A percentile compares a stretch with the other conserved stretches of the same genome.
These are phyloP conservation scores for Pythium monospermum DNA, from an alignment of 352 stramenopile species.

Conservation along the genomic window DNA sequence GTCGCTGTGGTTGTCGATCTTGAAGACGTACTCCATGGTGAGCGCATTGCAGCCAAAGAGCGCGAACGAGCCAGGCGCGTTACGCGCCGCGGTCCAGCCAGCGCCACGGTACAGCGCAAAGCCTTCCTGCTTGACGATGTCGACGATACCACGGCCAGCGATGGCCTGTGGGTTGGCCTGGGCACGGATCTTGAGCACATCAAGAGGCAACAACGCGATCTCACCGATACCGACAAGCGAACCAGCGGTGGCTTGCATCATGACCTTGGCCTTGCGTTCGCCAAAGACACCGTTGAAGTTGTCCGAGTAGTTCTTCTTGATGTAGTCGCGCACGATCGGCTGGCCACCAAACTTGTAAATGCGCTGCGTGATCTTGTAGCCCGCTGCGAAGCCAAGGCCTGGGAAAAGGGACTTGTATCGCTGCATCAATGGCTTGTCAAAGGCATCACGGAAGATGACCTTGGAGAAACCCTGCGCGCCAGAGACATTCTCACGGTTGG, in stretches of 20 bases:
- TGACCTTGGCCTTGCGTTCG: constrained; percentile 90
- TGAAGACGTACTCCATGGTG: constrained; percentile 89
- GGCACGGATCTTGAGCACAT: constrained; percentile 96
- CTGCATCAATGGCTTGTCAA: constrained; percentile 64
- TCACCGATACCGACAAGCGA: constrained; percentile 94
- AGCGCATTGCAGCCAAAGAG: constrained; percentile 91
- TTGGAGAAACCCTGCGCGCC: constrained; percentile 52
- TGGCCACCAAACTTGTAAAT: constrained; percentile 97
- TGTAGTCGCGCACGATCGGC: constrained; percentile 91
- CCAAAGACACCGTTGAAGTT: constrained; percentile 89
- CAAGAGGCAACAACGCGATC: constrained; percentile 92
- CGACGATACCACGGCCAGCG: constrained; percentile 83
- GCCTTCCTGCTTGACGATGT: constrained; percentile 92
- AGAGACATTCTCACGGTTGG: constrained; percentile 71
- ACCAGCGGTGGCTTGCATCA: constrained; percentile 91
- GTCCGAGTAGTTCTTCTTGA: constrained; percentile 84
- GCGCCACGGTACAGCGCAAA: constrained; percentile 89
- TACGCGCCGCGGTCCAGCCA: constrained; percentile 90
- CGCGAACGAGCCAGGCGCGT: constrained; percentile 93
- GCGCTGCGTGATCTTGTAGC: constrained; percentile 95
- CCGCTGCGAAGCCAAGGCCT: constrained; percentile 90
- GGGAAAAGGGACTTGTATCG: constrained; percentile 89
- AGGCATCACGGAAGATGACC: constrained; percentile 88
- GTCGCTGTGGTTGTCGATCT: constrained; percentile 86
- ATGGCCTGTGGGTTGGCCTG: constrained; percentile 94